Evolutionary conservation across 2,329 filamentous ascomycete species (phyloP), one percentile per base, ranked within the genome.

Genomic region (Shiraia bambusicola): DNA sequence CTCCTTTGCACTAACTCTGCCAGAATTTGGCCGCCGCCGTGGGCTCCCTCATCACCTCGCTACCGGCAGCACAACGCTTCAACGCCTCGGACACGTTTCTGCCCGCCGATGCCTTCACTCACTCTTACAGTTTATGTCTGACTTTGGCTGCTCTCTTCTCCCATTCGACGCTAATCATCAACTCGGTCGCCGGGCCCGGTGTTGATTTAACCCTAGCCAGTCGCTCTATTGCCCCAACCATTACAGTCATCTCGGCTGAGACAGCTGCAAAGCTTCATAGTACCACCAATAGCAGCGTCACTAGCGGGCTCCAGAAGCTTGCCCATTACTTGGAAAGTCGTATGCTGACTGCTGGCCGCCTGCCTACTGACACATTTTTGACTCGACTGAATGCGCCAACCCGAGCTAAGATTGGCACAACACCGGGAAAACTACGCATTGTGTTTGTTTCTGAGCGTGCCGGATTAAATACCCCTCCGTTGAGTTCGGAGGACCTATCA

Each of bases 11-110:
- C 52, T 63, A 22, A 62, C 38, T 9, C 3, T 2, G 12, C n/a
- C 28, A 80, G 74, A 96, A 96, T 63, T 71, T 98, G n/a, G 82
- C 89, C n/a, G 80, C 93, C n/a, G 92, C 82, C 36, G 81, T 92
- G 49, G 86, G 87, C 25, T 86, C 84, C 12, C 82, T 95, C 63
- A 79, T 91, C 28, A 82, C 86, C 30, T 82, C 86, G 5, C 72
- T 97, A 26, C 89, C 91, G 8, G 79, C 82, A 17, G 77, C 77
- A 31, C 87, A 95, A 61, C 84, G 88, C 46, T 74, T 96, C 47
- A 80, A 74, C 14, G 76, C 83, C 1, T 79, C 82, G 2, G 93
- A 98, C 59, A 76, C 95, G 6, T 87, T 98, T 63, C 79, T 97
- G 11, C 85, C 91, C 0, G 88, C 87, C 32, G 89, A 94, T 56